Base-by-base conservation (phyloP, 2,329 filamentous ascomycete genomes). In the Fusarium stilboides region DNA sequence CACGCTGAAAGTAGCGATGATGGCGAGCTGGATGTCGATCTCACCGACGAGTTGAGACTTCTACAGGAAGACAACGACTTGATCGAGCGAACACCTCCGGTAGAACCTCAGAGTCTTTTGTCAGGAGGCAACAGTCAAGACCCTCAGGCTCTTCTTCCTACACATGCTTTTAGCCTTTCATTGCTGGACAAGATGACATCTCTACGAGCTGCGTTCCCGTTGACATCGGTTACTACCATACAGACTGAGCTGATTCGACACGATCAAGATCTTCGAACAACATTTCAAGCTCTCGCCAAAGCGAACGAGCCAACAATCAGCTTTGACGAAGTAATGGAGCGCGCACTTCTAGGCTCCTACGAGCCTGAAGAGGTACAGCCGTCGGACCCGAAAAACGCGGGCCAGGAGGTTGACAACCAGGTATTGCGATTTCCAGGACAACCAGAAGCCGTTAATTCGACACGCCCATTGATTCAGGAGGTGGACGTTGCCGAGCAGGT, bases 131-230 rank as follows among this genome's bases (percentile, higher is more conserved):
- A 53, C 15, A 51, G 28, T 17, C 44, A 54, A 40, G 20, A 45
- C 8, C 26, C 47, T 9, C 42, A 51, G 15, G 26, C 33, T 5
- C 44, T 54, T 36, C 37, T 34, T 14, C 43, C 49, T 19, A 34
- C 36, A 19, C 37, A 47, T 2, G n/a, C 22, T 46, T 46, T 70
- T 14, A 59, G 68, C 44, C 50, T 77, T 24, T 57, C 60, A 13
- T 71, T 65, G 22, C 44, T 79, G 1, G 78, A 83, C 34, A 79
- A 78, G 24, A 66, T 77, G 14, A 71, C 60, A 8, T 76, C 79
- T n/a, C 70, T 86, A 3, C 79, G 77, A 43, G 71, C 75, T 17
- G 83, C 84, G 0, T 87, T 85, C 43, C 85, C 85, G 3, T 70
- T 74, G 8, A 80, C 78, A 10, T 73, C 80, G 1, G 67, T 77